Evolutionary conservation across 176 grass and related monocot genomes (phyloP).

Genomic region (Musa acuminata): DNA sequence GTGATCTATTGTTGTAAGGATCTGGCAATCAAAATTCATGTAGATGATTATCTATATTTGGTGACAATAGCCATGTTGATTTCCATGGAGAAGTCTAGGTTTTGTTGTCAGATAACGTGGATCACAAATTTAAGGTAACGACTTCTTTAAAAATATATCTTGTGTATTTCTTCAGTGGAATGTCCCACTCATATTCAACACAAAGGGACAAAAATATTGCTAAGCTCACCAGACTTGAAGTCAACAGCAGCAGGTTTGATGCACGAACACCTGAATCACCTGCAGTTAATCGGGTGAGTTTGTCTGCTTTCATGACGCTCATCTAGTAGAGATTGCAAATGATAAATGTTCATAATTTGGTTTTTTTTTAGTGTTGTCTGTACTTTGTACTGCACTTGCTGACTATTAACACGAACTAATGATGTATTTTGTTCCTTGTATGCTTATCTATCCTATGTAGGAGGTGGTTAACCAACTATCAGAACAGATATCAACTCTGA

Average conservation of each 20-base stretch:
- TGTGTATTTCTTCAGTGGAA: slow-evolving; percentile 42
- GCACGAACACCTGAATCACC: slow-evolving; percentile 35
- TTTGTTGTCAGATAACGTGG: background rate
- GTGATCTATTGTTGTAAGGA: no score
- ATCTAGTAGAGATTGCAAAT: slow-evolving; percentile 6
- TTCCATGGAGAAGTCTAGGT: background rate
- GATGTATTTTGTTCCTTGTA: background rate
- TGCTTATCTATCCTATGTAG: slow-evolving; percentile 29
- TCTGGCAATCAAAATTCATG: no score
- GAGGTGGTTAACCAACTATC: slow-evolving; percentile 69
- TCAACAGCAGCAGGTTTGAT: slow-evolving; percentile 59
- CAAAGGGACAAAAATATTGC: slow-evolving; percentile 67
- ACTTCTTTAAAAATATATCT: slow-evolving; percentile 23
- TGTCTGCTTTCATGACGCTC: background rate
- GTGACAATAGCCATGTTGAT: background rate
- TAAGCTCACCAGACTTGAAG: slow-evolving; percentile 60
- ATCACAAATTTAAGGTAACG: background rate
- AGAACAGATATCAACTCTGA: slow-evolving; percentile 83
- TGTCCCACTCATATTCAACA: slow-evolving; percentile 78
- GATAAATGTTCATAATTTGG: slow-evolving; percentile 4
- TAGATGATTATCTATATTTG: background rate
- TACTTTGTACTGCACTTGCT: background rate
- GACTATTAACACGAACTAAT: background rate
- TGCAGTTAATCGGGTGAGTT: slow-evolving; percentile 55
- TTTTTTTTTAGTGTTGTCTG: background rate